These are phyloP conservation scores for Dentipellis fragilis DNA, from an alignment of 768 basidiomycete species.

Conservation along the genomic window DNA sequence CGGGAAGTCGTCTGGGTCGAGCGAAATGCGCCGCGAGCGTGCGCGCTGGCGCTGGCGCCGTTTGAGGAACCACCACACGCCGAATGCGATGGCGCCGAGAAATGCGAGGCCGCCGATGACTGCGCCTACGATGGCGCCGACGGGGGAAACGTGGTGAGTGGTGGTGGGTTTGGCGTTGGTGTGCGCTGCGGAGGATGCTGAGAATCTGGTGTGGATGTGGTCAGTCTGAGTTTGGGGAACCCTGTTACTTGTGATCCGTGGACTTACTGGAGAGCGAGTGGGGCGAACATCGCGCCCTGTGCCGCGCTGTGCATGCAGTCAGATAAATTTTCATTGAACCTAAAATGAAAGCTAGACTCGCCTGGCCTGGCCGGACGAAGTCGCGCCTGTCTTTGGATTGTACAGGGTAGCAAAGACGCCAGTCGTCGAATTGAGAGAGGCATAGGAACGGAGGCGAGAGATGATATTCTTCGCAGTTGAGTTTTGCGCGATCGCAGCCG, in stretches of 20 bases:
- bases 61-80: neutral
- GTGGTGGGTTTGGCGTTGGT: too few relatives aligned
- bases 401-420: neutral
- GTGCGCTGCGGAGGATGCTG: too few relatives aligned
- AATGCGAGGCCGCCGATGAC: neutral
- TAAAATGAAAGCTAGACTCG: neutral
- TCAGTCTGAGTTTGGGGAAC: too few relatives aligned
- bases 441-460: neutral
- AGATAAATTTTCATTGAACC: too few relatives aligned
- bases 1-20: neutral
- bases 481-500: slow-evolving; percentile 1
- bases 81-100: neutral
- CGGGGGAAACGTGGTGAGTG: neutral
- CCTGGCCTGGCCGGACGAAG: neutral
- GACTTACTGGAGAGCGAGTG: slow-evolving; percentile 5
- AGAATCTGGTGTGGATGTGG: too few relatives aligned
- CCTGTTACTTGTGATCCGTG: too few relatives aligned
- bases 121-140: slow-evolving; percentile 3
- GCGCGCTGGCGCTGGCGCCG: neutral
- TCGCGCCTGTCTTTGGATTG: too few relatives aligned
- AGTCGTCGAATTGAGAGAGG: neutral
- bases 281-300: slow-evolving; percentile 7
- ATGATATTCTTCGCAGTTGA: neutral
- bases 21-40: neutral
- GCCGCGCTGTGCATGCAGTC: slow-evolving; percentile 2